Base-by-base conservation (phyloP, 140 eudicot genomes). In the Bidens hawaiensis region DNA sequence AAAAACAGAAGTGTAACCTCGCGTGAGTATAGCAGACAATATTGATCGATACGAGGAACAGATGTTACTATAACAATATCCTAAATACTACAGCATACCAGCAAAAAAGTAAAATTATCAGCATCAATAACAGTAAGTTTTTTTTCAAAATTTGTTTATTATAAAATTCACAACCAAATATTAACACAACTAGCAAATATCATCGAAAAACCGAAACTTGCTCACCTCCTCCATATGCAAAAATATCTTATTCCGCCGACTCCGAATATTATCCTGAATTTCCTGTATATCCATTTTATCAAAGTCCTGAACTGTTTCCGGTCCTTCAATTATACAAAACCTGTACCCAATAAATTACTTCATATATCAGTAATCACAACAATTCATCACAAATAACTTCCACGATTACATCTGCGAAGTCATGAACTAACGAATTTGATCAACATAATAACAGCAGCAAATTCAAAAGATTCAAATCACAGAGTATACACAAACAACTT, bases 141-240 rank as follows among this genome's bases (percentile, higher is more conserved):
- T 50, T 49, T 36, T 31, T 48, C 21, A 11, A 51, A 60, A n/a
- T n/a, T n/a, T n/a, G n/a, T n/a, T n/a, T n/a, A n/a, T n/a, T n/a
- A n/a, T n/a, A n/a, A n/a, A n/a, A n/a, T n/a, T n/a, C n/a, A n/a
- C n/a, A 15, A 34, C 17, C 30, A 50, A 18, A 7, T 36, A 27
- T 43, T 4, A 70, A 49, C 25, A 6, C 48, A 52, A 53, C 42
- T 49, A 28, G 23, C n/a, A n/a, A n/a, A n/a, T n/a, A n/a, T n/a
- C n/a, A n/a, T n/a, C n/a, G n/a, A n/a, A n/a, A n/a, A n/a, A n/a
- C n/a, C n/a, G 19, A 60, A 70, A 60, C 86, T 56, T 22, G 33
- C 68, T 54, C 53, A 89, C 97, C 95, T 89, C 97, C 69, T 89
- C 97, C 97, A 89, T 89, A 54, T 78, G 97, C 81, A 89, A 77